Evolutionary conservation across 2,329 filamentous ascomycete genomes (phyloP).

Genomic region (Parastagonospora nodorum): DNA sequence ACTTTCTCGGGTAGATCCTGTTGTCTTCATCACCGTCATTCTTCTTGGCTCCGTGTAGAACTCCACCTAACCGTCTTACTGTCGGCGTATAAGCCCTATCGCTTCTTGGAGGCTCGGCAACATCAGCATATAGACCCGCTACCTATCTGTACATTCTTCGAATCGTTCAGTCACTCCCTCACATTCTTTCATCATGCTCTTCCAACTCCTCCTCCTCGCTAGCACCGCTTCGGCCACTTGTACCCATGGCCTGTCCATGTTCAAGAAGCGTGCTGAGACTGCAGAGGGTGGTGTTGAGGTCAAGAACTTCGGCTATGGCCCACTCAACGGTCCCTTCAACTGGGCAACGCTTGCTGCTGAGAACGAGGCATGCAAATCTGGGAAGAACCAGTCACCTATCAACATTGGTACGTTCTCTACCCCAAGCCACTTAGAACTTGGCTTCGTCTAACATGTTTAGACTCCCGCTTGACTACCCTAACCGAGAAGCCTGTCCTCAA

Average conservation of each 20-base stretch:
- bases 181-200: conserved; percentile 33
- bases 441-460: conserved; percentile 21
- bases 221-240: conserved; percentile 47
- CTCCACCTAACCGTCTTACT: conserved; percentile 9
- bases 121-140: neutral
- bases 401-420: conserved; percentile 49
- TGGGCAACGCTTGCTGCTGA: conserved; percentile 55
- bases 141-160: neutral
- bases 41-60: conserved; percentile 15
- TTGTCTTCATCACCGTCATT: conserved; percentile 4
- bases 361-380: conserved; percentile 56
- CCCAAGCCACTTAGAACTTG: conserved; percentile 1
- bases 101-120: neutral
- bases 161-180: neutral
- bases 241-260: conserved; percentile 49
- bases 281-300: conserved; percentile 36
- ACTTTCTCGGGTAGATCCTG: conserved; percentile 19
- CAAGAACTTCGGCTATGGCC: conserved; percentile 51
- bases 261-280: conserved; percentile 26
- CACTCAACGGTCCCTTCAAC: conserved; percentile 55
- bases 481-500: conserved; percentile 35
- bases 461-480: conserved; percentile 39
- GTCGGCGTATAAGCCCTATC: neutral
- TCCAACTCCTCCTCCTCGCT: conserved; percentile 37
- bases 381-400: conserved; percentile 62